Evolutionary conservation across 257 asterid species (phyloP).

Genomic region (Primulina huaijiensis): DNA sequence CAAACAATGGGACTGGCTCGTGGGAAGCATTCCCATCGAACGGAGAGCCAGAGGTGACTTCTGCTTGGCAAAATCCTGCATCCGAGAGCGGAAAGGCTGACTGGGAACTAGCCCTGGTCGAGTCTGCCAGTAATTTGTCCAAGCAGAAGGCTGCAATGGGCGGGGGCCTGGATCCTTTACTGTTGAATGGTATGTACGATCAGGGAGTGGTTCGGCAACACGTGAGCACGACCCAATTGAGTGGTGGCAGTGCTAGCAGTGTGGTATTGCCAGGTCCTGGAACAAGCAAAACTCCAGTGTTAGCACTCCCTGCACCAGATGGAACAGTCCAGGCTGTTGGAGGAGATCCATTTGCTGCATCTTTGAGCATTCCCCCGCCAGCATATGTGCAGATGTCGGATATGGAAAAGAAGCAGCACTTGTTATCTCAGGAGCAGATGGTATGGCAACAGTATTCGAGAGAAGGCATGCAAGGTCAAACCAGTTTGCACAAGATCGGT

Average conservation of each 20-base stretch:
- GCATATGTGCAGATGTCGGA: conserved; percentile 83
- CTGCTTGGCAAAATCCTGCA: conserved; percentile 46
- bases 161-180: conserved; percentile 39
- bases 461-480: conserved; percentile 78
- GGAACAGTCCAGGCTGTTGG: conserved; percentile 64
- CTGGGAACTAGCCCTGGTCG: conserved; percentile 85
- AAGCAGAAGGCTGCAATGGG: conserved; percentile 71
- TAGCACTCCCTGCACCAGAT: conserved; percentile 38
- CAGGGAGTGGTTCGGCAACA: conserved; percentile 78
- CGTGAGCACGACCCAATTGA: conserved; percentile 39
- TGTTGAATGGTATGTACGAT: conserved; percentile 71
- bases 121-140: conserved; percentile 66
- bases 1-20: conserved; percentile 50
- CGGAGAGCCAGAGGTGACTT: not conserved
- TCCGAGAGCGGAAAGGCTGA: conserved; percentile 78
- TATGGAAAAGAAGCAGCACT: conserved; percentile 77
- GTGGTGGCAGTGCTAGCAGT: not conserved
- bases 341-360: conserved; percentile 77
- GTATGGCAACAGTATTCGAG: conserved; percentile 77
- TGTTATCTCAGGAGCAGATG: conserved; percentile 69
- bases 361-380: conserved; percentile 66
- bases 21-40: conserved; percentile 80
- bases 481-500: conserved; percentile 62
- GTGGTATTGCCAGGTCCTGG: not conserved
- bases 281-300: not conserved